Base-by-base conservation (phyloP, 2,329 filamentous ascomycete genomes). In the Diaporthe sp. region DNA sequence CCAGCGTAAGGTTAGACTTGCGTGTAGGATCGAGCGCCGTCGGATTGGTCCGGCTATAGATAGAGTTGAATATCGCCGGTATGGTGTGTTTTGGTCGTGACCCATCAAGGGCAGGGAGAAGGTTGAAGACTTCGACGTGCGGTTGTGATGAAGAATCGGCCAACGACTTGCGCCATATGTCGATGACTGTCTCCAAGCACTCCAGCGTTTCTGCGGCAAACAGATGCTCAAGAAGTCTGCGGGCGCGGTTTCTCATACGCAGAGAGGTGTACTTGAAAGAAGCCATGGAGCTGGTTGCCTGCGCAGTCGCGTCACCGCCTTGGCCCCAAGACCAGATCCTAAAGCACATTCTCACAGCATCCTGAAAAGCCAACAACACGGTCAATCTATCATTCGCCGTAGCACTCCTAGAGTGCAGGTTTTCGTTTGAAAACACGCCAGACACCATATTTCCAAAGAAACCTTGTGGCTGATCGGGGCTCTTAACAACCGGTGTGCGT, bases 381-480 rank as follows among this genome's bases (percentile, higher is more conserved):
- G 97, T 98, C 31, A 99, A 88, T 61, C 96, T 92, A 80, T 97
- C 96, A 81, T 98, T 99, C 12, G 96, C 95, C n/a, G 94, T 95
- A 10, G 93, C 92, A 76, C 93, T 95, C 67, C 95, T 92, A n/a
- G 92, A 90, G 76, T 96, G 94, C 2, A 90, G 92, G 0, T 91
- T 88, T 76, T 98, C 95, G 0, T 94, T 91, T 51, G 95, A 90
- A 82, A 98, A 98, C 0, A 98, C 94, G 1, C 95, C 95, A 0
- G 95, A 97, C 1, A 98, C 94, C 91, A 98, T 98, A 79, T 95
- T 98, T 60, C 95, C 95, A 81, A 98, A 98, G 82, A 98, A 96
- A 7, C 95, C 93, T 81, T 96, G 94, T 19, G 93, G 91, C 79
- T 95, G 94, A 80, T 97, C 94, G 31, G 95, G 94, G 76, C 92